Evolutionary conservation across 2,329 filamentous ascomycete genomes (phyloP).

Genomic region (Aspergillus felis): DNA sequence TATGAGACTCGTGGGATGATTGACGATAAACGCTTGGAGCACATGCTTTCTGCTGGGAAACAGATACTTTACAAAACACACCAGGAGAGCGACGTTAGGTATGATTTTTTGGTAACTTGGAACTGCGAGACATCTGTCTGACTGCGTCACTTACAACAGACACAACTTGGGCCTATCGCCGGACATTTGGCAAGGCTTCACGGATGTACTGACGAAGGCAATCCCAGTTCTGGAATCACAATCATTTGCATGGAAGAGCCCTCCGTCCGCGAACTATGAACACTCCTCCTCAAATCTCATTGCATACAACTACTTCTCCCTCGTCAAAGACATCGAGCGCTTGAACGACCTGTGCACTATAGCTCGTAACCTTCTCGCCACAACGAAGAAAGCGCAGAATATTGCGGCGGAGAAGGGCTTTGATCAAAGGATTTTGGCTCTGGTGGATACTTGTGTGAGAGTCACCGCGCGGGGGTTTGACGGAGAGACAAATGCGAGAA

Average conservation of each 20-base stretch:
- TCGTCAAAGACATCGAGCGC: conserved; percentile 60
- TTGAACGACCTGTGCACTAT: conserved; percentile 61
- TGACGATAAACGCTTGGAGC: conserved; percentile 54
- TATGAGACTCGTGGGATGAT: conserved; percentile 59
- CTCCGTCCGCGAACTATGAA: conserved; percentile 54
- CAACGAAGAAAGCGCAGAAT: conserved; percentile 59
- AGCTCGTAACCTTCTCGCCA: conserved; percentile 58
- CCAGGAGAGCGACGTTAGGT: conserved; percentile 53
- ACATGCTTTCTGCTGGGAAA: conserved; percentile 57
- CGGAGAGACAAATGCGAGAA: conserved; percentile 57
- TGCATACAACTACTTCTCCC: conserved; percentile 54
- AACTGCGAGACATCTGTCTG: background rate
- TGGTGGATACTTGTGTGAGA: conserved; percentile 61
- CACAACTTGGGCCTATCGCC: conserved; percentile 55
- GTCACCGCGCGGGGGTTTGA: conserved; percentile 63
- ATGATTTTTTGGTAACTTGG: conserved; percentile 11
- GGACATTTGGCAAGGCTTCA: conserved; percentile 58
- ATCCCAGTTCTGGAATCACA: conserved; percentile 59
- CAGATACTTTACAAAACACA: conserved; percentile 57
- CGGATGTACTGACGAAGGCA: conserved; percentile 55
- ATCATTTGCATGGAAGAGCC: conserved; percentile 59
- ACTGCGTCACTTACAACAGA: conserved; percentile 29
- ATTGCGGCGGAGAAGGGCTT: conserved; percentile 58
- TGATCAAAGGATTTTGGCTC: conserved; percentile 57
- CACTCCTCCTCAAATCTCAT: conserved; percentile 59